phyloP scores from a whole-genome alignment of 164 flowering plant genomes.

The Hamamelis virginiana region DNA sequence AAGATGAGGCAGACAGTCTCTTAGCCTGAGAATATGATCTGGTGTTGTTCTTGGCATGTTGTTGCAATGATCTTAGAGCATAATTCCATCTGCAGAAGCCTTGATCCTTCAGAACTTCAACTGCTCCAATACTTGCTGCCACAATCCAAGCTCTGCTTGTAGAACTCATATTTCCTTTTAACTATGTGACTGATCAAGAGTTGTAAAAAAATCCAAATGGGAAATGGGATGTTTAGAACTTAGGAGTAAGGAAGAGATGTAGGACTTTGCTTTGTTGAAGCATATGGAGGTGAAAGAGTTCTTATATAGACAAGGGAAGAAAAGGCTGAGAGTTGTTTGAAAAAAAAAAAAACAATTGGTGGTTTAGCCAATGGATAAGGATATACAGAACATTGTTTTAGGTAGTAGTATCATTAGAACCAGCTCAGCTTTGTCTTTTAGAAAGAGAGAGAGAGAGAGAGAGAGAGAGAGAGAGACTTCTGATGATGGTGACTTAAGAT shows the following conservation, averaged over 20 bases:
- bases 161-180: constrained; percentile 25
- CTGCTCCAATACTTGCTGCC: constrained; percentile 49
- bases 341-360: too few relatives aligned
- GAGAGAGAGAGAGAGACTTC: not conserved
- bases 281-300: too few relatives aligned
- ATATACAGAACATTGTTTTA: too few relatives aligned
- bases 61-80: constrained; percentile 25
- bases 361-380: too few relatives aligned
- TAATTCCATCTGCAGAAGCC: constrained; percentile 56
- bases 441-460: too few relatives aligned
- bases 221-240: too few relatives aligned
- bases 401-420: not conserved
- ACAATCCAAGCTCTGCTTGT: constrained; percentile 34
- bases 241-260: too few relatives aligned
- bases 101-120: constrained; percentile 58
- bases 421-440: constrained; percentile 3
- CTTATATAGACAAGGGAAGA: too few relatives aligned
- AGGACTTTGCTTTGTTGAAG: too few relatives aligned
- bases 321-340: too few relatives aligned
- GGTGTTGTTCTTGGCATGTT: constrained; percentile 29
- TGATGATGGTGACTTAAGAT: not conserved
- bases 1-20: constrained; percentile 1
- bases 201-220: too few relatives aligned
- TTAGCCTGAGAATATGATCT: constrained; percentile 7
- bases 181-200: too few relatives aligned